A percentile compares a stretch with the other conserved stretches of the same genome.
Conservation (phyloP, 2,329 filamentous ascomycete genomes). For the Xylariomycetidae sp. region DNA sequence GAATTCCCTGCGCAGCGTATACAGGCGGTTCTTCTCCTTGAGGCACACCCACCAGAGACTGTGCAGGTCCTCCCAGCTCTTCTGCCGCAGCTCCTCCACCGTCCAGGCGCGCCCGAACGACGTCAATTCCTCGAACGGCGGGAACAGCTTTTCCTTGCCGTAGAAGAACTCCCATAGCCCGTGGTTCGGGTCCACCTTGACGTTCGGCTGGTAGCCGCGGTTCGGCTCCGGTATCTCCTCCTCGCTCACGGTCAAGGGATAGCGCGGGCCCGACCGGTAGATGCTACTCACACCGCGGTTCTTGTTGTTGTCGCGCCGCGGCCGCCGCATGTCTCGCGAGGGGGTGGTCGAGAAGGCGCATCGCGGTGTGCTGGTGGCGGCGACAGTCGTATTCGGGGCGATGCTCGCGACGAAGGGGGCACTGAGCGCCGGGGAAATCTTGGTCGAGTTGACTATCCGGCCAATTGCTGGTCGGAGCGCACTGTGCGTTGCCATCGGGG, state of each 20-base stretch:
- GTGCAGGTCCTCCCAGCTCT: constrained; percentile 93
- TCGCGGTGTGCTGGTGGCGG: constrained; percentile 12
- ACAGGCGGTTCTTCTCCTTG: constrained; percentile 82
- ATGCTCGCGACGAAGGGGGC: constrained; percentile 11
- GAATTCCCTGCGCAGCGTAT: constrained; percentile 70
- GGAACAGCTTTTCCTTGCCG: constrained; percentile 59
- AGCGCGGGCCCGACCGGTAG: constrained; percentile 67
- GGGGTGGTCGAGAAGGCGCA: constrained; percentile 28
- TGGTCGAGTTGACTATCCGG: constrained; percentile 20
- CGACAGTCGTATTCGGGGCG: too few species aligned
- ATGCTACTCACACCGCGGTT: constrained; percentile 77
- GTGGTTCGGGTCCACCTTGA: constrained; percentile 65
- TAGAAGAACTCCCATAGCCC: constrained; percentile 93
- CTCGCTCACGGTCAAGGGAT: constrained; percentile 67
- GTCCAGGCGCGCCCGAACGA: constrained; percentile 78
- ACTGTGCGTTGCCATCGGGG: constrained; percentile 24
- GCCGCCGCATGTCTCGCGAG: constrained; percentile 20
- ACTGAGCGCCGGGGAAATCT: constrained; percentile 8
- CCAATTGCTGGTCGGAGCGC: constrained; percentile 26
- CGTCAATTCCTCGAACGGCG: constrained; percentile 63
- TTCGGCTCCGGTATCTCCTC: constrained; percentile 69
- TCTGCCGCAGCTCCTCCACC: constrained; percentile 75
- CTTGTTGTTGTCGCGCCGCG: constrained; percentile 67
- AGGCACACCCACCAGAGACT: constrained; percentile 90
- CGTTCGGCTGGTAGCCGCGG: constrained; percentile 50